Evolutionary conservation across 2,329 filamentous ascomycete genomes (phyloP).

Genomic region (Incumbomyces lentus): DNA sequence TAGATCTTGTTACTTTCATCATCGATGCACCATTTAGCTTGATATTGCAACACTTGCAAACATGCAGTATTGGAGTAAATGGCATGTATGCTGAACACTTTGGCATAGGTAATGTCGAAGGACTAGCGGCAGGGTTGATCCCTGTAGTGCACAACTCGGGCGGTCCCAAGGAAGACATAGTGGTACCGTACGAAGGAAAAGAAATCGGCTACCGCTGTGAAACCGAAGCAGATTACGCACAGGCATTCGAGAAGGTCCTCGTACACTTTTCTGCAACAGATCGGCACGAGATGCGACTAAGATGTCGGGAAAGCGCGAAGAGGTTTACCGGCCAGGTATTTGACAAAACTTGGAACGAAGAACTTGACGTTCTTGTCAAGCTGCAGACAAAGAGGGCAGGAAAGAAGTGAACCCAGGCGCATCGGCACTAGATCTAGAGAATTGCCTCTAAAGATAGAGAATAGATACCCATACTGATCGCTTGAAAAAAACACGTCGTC

Average conservation of each 20-base stretch:
- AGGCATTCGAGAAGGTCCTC: constrained; percentile 68
- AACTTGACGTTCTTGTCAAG: constrained; percentile 62
- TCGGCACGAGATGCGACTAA: constrained; percentile 60
- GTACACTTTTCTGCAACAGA: constrained; percentile 49
- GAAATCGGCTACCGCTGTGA: constrained; percentile 81
- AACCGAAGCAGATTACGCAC: constrained; percentile 67
- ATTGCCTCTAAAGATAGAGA: too few species aligned
- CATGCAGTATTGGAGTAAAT: constrained; percentile 78
- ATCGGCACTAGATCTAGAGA: too few species aligned
- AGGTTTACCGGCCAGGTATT: constrained; percentile 87
- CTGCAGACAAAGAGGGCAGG: background rate
- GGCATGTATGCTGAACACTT: constrained; percentile 99
- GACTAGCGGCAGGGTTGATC: constrained; percentile 88
- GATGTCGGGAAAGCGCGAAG: constrained; percentile 67
- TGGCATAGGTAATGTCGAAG: constrained; percentile 95
- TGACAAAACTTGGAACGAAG: constrained; percentile 61
- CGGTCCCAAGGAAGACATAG: constrained; percentile 88
- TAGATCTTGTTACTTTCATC: constrained; percentile 75
- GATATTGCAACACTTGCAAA: constrained; percentile 68
- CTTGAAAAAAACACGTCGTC: too few species aligned
- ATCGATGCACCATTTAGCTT: constrained; percentile 83
- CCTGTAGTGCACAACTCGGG: constrained; percentile 88
- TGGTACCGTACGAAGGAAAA: constrained; percentile 65
- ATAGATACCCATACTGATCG: too few species aligned
- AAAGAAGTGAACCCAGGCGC: background rate